Evolutionary conservation across 768 basidiomycete species (phyloP).

Genomic region (Tylopilus sp.): DNA sequence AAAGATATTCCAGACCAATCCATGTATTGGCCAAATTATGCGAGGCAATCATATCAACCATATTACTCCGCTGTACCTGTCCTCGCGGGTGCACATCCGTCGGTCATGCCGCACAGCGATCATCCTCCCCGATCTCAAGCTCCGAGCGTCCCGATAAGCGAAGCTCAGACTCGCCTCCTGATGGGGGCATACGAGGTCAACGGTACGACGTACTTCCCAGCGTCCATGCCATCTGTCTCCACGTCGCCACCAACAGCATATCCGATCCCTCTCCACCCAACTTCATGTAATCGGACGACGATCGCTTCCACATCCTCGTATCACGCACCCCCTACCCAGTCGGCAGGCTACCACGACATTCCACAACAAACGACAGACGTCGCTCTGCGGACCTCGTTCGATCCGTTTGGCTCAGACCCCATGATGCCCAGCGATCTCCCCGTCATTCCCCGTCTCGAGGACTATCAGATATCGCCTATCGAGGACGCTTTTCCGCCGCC

Average conservation of each 20-base stretch:
- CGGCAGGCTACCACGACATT: conserved; percentile 2
- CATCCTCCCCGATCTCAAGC: background rate
- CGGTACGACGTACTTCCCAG: conserved; percentile 30
- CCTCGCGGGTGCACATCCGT: background rate
- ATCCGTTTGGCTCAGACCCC: conserved; percentile 21
- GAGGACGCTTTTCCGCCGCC: background rate
- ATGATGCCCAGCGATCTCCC: conserved; percentile 11
- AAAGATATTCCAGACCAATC: conserved; percentile 8
- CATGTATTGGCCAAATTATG: conserved; percentile 14
- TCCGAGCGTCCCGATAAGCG: background rate
- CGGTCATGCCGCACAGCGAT: background rate
- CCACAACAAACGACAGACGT: background rate
- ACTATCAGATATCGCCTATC: conserved; percentile 3
- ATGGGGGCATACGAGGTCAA: conserved; percentile 21
- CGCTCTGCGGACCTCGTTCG: conserved; percentile 10
- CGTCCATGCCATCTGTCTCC: background rate
- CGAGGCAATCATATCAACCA: conserved; percentile 21
- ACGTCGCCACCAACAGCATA: conserved; percentile 5
- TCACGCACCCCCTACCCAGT: conserved; percentile 7
- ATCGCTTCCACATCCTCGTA: conserved; percentile 8
- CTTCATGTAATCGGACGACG: conserved; percentile 5
- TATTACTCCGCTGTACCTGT: conserved; percentile 22
- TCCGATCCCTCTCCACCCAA: conserved; percentile 4
- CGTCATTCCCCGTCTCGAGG: conserved; percentile 6
- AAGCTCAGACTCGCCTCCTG: conserved; percentile 7